Base-by-base conservation (phyloP, 768 basidiomycete species). In the Antrodiella citrinella region DNA sequence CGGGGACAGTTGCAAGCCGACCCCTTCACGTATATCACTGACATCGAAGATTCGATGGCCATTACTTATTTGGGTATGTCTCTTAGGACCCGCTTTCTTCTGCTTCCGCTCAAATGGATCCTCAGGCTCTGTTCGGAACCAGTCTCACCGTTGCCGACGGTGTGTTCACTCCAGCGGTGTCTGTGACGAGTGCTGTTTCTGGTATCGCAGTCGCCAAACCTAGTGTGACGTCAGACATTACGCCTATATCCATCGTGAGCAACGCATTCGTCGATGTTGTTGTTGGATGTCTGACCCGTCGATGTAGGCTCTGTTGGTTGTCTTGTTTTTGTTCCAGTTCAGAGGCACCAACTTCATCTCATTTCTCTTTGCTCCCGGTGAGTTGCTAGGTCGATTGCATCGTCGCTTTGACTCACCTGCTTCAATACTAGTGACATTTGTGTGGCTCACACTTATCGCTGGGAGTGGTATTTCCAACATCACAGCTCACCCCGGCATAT, bases 91-190 rank as follows among this genome's bases (percentile, higher is more conserved):
- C 13, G 9, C 4, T 15, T 20, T 22, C 7, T n/a, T n/a, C 26
- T 48, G 45, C 3, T 24, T 4, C 48, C 21, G 20, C n/a, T n/a
- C n/a, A n/a, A n/a, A n/a, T n/a, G n/a, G n/a, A 21, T 23, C 38
- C 39, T 41, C 50, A 81, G 81, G 72, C 75, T 43, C 65, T 85
- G 9, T 76, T 86, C 51, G 84, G 80, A 25, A 84, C 82, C 40
- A 74, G 77, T 12, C 65, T 85, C 40, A 83, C 82, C 0, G 73
- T 86, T 67, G 77, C 82, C 0, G 84, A 86, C 53, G 84, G 84
- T 26, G 66, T 83, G 19, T 72, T 86, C 26, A 84, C 82, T 0
- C 81, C 82, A 3, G 82, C 84, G 4, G 82, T 86, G 4, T 82
- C 81, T 0, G 78, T 86, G 5, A 81, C 80, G 0, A 80, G 78